Base-by-base conservation (phyloP, 2,329 filamentous ascomycete genomes). In the Verticillium tricorpus region DNA sequence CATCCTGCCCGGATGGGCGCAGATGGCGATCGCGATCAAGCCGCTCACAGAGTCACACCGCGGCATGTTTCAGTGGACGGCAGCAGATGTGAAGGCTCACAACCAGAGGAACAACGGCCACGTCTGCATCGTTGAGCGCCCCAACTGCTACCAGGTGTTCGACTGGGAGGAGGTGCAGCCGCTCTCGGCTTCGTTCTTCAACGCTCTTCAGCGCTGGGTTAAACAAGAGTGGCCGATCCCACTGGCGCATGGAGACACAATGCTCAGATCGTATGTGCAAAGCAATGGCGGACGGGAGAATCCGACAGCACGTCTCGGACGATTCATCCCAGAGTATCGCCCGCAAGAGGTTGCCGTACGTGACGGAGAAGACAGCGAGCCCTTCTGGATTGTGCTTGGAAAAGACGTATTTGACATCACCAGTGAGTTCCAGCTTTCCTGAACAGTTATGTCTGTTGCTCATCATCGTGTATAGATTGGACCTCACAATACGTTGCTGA, bases 351-450 rank as follows among this genome's bases (percentile, higher is more conserved):
- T 65, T 11, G 25, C 34, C 11, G 1, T 52, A 15, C 39, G 45
- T 6, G 57, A 64, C 19, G 64, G 64, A 2, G 35, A 40, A 14
- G 52, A 52, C 2, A 55, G 56, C 5, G 17, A 37, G 5, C 60
- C 62, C 15, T n/a, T 58, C 1, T 64, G 65, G 60, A 61, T 65
- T 12, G 31, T 14, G 0, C 31, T 64, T 2, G 56, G 45, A 2
- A 32, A 60, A 15, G 52, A 40, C 17, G 54, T 67, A 8, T 67
- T 62, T 17, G 64, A 67, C n/a, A 54, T 66, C 11, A 66, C 64
- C 2, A 17, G 65, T 67, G 34, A 40, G 57, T 34, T 11, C 1
- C 14, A 5, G 35, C 8, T 5, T n/a, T 45, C 19, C 39, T 1
- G 8, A 22, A 15, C 15, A 2, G 2, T 31, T 2, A 56, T 11